Conservation (phyloP, 225 moss, liverwort and hornwort genomes). For the Marchantia polymorpha region DNA sequence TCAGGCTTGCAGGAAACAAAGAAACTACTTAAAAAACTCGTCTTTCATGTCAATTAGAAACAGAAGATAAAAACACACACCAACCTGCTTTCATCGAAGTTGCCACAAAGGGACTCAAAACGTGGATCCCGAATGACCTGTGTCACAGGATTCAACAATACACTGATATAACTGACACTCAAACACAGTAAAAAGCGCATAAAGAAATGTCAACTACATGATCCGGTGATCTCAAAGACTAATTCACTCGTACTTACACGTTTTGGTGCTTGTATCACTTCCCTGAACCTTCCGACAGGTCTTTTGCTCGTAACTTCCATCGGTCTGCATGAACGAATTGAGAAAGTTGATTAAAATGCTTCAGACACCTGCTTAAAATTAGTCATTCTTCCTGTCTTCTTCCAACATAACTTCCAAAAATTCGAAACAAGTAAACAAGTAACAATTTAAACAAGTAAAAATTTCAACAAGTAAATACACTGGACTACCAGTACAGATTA, state of each 20-base stretch:
- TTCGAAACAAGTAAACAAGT: too few species aligned
- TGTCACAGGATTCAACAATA: not conserved
- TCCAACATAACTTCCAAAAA: too few species aligned
- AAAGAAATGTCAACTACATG: not conserved
- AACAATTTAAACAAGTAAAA: too few species aligned
- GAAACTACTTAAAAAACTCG: not conserved
- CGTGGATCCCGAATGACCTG: slow-evolving; percentile 93
- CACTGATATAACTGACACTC: not conserved
- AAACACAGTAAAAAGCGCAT: not conserved
- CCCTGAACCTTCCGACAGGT: slow-evolving; percentile 84
- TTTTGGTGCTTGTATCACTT: slow-evolving; percentile 88
- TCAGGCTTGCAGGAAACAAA: not conserved
- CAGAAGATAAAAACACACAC: slow-evolving; percentile 1
- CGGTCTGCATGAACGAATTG: slow-evolving; percentile 48
- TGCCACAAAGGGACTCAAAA: slow-evolving; percentile 85
- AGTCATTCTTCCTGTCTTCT: not conserved
- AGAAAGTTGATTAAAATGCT: not conserved
- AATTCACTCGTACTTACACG: slow-evolving; percentile 39
- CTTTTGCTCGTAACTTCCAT: slow-evolving; percentile 89
- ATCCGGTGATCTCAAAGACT: not conserved
- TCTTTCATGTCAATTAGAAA: not conserved
- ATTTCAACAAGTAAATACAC: too few species aligned
- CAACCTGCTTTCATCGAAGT: slow-evolving; percentile 75
- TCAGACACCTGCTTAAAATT: not conserved
- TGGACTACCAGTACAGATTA: too few species aligned